Evolutionary conservation across 176 grass and related monocot species (phyloP).

Genomic region (Thinopyrum elongatum): DNA sequence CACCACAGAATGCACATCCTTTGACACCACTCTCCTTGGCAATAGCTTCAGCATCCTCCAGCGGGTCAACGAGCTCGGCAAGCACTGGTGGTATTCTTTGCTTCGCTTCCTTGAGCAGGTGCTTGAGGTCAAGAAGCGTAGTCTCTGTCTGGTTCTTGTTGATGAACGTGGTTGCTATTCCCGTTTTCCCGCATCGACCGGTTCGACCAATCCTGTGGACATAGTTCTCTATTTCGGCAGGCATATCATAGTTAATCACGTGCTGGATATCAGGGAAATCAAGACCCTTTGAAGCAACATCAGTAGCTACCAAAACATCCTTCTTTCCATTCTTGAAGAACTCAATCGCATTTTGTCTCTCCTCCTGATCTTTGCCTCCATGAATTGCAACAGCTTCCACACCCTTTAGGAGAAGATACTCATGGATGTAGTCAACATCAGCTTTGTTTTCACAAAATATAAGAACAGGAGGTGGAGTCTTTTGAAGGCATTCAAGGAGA

Average conservation of each 20-base stretch:
- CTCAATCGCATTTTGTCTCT: conserved; percentile 80
- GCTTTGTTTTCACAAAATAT: conserved; percentile 97
- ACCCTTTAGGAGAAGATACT: conserved; percentile 95
- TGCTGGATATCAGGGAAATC: conserved; percentile 99
- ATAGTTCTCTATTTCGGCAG: conserved; percentile 93
- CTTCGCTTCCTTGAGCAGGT: conserved; percentile 90
- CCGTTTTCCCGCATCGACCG: conserved; percentile 90
- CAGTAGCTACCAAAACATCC: conserved; percentile 91
- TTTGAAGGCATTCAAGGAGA: conserved; percentile 93
- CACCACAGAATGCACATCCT: conserved; percentile 94
- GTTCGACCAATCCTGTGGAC: conserved; percentile 96
- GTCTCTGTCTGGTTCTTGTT: conserved; percentile 99
- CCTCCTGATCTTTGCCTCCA: conserved; percentile 96
- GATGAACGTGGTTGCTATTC: conserved; percentile 96
- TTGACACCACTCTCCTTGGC: conserved; percentile 85
- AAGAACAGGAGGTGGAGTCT: conserved; percentile 92
- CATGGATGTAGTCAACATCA: conserved; percentile 97
- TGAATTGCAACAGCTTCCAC: conserved; percentile 94
- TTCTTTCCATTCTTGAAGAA: conserved; percentile 82
- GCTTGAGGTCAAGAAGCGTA: conserved; percentile 84
- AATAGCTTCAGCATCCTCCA: conserved; percentile 77
- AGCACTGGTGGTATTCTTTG: conserved; percentile 95
- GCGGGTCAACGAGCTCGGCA: conserved; percentile 80
- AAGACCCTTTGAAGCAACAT: conserved; percentile 95
- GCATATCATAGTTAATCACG: conserved; percentile 99